Evolutionary conservation across 768 basidiomycete genomes (phyloP).

Genomic region (Suillus discolor): DNA sequence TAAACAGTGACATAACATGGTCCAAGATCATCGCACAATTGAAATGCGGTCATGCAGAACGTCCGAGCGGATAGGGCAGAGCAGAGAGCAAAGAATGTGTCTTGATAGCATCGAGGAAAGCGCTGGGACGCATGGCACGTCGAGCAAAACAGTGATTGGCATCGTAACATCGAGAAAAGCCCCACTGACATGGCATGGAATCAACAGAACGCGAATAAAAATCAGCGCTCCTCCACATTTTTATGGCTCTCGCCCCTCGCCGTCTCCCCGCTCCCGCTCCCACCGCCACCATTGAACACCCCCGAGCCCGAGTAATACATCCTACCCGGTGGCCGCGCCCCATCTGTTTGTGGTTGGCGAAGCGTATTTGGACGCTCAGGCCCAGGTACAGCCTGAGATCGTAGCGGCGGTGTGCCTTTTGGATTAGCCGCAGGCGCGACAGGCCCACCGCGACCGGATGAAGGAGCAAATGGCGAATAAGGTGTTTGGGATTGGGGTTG

Average conservation of each 20-base stretch:
- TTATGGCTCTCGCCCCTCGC: constrained; percentile 29
- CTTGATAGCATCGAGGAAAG: constrained; percentile 4
- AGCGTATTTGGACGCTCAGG: background rate
- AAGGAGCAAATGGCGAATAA: constrained; percentile 19
- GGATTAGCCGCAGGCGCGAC: constrained; percentile 15
- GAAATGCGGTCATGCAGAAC: constrained; percentile 11
- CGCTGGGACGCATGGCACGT: background rate
- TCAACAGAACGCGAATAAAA: constrained; percentile 5
- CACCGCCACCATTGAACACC: constrained; percentile 16
- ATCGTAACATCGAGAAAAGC: no score
- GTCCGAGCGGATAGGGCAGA: constrained; percentile 9
- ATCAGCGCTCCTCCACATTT: constrained; percentile 18
- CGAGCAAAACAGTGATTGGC: background rate
- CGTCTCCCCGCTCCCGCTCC: constrained; percentile 15
- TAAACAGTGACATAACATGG: constrained; percentile 11
- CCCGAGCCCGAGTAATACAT: constrained; percentile 20
- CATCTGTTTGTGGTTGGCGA: constrained; percentile 22
- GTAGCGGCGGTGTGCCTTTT: constrained; percentile 23
- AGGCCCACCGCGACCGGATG: constrained; percentile 21
- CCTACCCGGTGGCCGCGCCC: constrained; percentile 20
- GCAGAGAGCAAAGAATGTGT: constrained; percentile 6
- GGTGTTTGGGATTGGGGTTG: constrained; percentile 14
- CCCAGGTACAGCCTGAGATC: constrained; percentile 17
- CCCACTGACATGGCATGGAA: background rate
- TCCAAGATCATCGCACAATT: constrained; percentile 21